Conservation (phyloP, 2,329 filamentous ascomycete genomes). For the Verruconis gallopava region DNA sequence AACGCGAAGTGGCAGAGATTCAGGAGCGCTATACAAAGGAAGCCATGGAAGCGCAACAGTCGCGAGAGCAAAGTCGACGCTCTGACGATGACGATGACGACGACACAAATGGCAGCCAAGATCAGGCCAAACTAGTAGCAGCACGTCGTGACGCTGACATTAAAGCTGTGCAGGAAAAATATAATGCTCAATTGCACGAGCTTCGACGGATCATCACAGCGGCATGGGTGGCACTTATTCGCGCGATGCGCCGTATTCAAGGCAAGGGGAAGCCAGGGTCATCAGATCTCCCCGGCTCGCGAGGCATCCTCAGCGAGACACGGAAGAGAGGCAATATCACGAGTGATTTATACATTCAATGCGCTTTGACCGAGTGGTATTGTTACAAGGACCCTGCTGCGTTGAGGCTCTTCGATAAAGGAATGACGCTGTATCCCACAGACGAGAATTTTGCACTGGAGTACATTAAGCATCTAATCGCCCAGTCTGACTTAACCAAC, state of each 20-base stretch:
- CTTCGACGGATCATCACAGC: conserved; percentile 80
- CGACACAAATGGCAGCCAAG: conserved; percentile 28
- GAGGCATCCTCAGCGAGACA: conserved; percentile 81
- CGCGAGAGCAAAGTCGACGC: conserved; percentile 13
- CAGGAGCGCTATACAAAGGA: conserved; percentile 40
- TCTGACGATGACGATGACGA: conserved; percentile 38
- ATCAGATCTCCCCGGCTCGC: conserved; percentile 56
- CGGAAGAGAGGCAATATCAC: conserved; percentile 76
- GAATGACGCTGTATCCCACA: conserved; percentile 83
- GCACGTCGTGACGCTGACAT: conserved; percentile 42
- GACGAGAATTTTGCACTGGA: conserved; percentile 90
- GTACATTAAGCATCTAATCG: conserved; percentile 85
- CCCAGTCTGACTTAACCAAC: conserved; percentile 55
- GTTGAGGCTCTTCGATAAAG: conserved; percentile 90
- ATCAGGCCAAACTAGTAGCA: conserved; percentile 29
- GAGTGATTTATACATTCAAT: conserved; percentile 89
- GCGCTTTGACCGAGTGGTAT: conserved; percentile 84
- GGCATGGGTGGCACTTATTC: conserved; percentile 88
- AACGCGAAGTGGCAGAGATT: conserved; percentile 43
- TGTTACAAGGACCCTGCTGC: conserved; percentile 91
- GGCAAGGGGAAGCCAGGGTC: conserved; percentile 57
- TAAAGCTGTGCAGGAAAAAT: conserved; percentile 48
- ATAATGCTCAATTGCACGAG: conserved; percentile 58
- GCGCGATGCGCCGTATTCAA: conserved; percentile 86
- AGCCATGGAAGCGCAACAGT: conserved; percentile 23